Evolutionary conservation across 768 basidiomycete genomes (phyloP), one percentile per base, ranked within the genome.

Genomic region (Tricholoma furcatifolium): DNA sequence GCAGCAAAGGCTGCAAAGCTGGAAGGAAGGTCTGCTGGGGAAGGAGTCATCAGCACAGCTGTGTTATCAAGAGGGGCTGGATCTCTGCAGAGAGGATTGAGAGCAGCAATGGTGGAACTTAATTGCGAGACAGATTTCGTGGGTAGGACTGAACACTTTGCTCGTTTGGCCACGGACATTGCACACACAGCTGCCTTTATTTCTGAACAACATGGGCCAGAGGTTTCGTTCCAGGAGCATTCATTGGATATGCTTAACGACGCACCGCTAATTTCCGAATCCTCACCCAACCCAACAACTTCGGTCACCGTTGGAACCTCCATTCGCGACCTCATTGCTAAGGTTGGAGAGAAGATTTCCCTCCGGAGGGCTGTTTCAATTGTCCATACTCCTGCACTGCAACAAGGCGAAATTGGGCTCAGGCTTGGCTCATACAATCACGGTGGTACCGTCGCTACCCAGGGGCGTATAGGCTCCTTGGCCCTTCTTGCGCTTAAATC

Each of bases 91-190:
- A 77, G 77, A 1, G 76, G 80, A 35, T 70, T 90, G 32, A 82
- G 91, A 34, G 93, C 89, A 10, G 85, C 88, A 17, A 88, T 97
- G 81, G 74, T 98, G 51, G 95, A 98, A 69, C 75, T 97, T 55
- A 92, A 91, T 60, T 98, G 95, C 73, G 95, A 98, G 73, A 97
- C 95, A 47, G 95, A 98, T 72, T 98, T 97, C 65, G 95, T 98
- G 24, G 91, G 85, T 20, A 74, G 91, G 58, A 95, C 92, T 61
- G 82, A 87, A 53, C 74, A 93, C 11, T 98, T 98, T 62, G 77
- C 82, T 14, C 76, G 77, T 49, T 80, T 95, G 35, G 87, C 89
- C 11, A 76, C 78, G 36, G 85, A 91, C 60, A 86, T 97, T 59
- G 88, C 92, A 14, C 85, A 90, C 60, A 93, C 91, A 1, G 84